Conservation (phyloP, 2,329 filamentous ascomycete genomes). For the Pseudogymnoascus sp. region DNA sequence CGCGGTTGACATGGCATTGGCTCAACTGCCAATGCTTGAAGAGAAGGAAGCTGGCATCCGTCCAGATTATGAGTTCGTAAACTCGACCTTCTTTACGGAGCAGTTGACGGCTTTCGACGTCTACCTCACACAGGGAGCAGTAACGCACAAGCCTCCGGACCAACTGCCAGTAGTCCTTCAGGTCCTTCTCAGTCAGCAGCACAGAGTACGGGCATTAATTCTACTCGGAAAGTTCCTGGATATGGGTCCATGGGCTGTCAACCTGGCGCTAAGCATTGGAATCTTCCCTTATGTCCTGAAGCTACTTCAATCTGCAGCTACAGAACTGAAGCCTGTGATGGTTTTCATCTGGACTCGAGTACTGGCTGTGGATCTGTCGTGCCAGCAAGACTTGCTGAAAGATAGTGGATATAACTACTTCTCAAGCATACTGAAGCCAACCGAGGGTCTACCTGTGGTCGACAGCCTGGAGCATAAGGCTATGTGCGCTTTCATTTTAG, state of each 20-base stretch:
- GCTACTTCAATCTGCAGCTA: constrained; percentile 84
- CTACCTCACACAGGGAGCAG: constrained; percentile 76
- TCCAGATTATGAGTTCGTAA: constrained; percentile 78
- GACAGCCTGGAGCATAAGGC: constrained; percentile 92
- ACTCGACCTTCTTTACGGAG: constrained; percentile 93
- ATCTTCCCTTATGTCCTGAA: constrained; percentile 99
- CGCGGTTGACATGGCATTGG: constrained; percentile 87
- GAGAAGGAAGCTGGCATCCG: constrained; percentile 58
- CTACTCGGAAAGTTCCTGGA: constrained; percentile 89
- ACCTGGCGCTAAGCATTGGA: constrained; percentile 90
- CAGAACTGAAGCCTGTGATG: constrained; percentile 96
- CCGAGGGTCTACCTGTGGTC: constrained; percentile 71
- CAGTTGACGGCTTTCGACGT: constrained; percentile 96
- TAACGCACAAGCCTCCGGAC: constrained; percentile 79
- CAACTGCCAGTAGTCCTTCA: constrained; percentile 94
- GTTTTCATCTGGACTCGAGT: constrained; percentile 98
- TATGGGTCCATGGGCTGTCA: constrained; percentile 96
- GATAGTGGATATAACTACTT: constrained; percentile 98
- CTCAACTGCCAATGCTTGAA: constrained; percentile 80
- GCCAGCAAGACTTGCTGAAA: constrained; percentile 88
- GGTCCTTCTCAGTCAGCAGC: constrained; percentile 90
- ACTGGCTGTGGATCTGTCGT: constrained; percentile 86
- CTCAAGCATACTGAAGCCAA: constrained; percentile 79
- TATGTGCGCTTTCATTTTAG: constrained; percentile 97
- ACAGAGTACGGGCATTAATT: constrained; percentile 82